Base-by-base conservation (phyloP, 225 moss, liverwort and hornwort species). In the Pseudoscleropodium purum region DNA sequence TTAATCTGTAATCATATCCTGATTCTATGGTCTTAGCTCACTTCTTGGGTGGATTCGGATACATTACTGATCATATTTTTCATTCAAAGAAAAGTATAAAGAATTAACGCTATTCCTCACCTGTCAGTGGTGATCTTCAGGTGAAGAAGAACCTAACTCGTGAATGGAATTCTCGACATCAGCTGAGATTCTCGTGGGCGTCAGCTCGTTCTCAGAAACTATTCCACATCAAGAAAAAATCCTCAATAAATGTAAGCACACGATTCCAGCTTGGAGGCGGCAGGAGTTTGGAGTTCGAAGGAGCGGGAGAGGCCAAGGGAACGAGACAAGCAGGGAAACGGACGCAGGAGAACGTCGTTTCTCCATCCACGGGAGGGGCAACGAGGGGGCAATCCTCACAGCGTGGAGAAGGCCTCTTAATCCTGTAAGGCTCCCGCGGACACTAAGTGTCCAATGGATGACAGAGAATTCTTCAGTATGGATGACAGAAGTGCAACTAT, bases 141-240 rank as follows among this genome's bases (percentile, higher is more conserved):
- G 76, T 91, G 90, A 65, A 52, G 84, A 14, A 85, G 90, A 81
- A 90, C 94, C 52, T 52, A 52, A 14, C 85, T 92, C 87, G 79
- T 91, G 87, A 86, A 77, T 91, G 27, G 88, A 89, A 23, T 75
- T 86, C 72, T 93, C 89, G 49, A 88, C 62, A 52, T 89, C 84
- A 54, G 25, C 57, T 69, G 83, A 70, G 41, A 60, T 18, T 80
- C 82, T 91, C 91, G 87, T 94, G 21, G 88, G 86, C n/a, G 88
- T 84, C 63, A 84, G 27, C 84, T 85, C 88, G 65, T 91, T 94
- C 90, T 89, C 93, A 49, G 75, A 63, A 60, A 45, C 88, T 60
- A 90, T 86, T 90, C 89, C 81, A 63, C 47, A 15, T 31, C 72
- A 59, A 83, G 36, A 84, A 41, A 77, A 73, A 54, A 87, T 3